Base-by-base conservation (phyloP, 768 basidiomycete species). In the Suillus sp. region DNA sequence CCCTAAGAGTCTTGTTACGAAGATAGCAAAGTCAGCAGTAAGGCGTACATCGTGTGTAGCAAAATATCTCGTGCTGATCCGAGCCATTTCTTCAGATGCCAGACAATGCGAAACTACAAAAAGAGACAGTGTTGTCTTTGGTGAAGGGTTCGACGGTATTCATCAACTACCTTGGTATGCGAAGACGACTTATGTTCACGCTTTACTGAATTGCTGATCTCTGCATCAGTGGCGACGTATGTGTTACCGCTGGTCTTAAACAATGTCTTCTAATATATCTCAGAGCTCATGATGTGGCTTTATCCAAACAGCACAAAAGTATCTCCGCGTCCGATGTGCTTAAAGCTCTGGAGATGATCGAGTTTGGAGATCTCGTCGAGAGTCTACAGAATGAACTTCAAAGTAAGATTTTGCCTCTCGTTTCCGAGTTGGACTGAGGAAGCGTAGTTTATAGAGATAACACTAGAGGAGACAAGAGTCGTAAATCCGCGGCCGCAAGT, bases 131-230 rank as follows among this genome's bases (percentile, higher is more conserved):
- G 0, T 74, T 91, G 1, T 92, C 94, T 14, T 81, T 97, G 11
- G 82, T 91, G 16, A 95, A 95, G 72, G 90, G 90, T 35, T 93
- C 95, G 4, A 96, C 96, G 0, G 91, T 98, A 59, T 99, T 98
- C 74, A 95, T 99, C 68, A 96, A 92, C 74, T 96, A 95, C 69
- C 80, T 99, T 9, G 90, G 96, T 91, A 73, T 68, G 88, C 25
- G 47, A 20, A 11, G 14, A 25, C 14, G 32, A 7, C 20, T 25
- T 42, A 2, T 56, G 25, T 43, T 22, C 7, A 11, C 27, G 11
- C 61, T 34, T 54, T 9, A 34, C 48, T 4, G 27, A 25, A 35
- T 65, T 65, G 32, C 67, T 27, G 16, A 9, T 48, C 40, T n/a
- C n/a, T 60, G 22, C 7, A 57, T 63, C 64, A 85, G 83, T 80